Conservation (phyloP, 2,329 filamentous ascomycete species). For the Epichloe bromicola region DNA sequence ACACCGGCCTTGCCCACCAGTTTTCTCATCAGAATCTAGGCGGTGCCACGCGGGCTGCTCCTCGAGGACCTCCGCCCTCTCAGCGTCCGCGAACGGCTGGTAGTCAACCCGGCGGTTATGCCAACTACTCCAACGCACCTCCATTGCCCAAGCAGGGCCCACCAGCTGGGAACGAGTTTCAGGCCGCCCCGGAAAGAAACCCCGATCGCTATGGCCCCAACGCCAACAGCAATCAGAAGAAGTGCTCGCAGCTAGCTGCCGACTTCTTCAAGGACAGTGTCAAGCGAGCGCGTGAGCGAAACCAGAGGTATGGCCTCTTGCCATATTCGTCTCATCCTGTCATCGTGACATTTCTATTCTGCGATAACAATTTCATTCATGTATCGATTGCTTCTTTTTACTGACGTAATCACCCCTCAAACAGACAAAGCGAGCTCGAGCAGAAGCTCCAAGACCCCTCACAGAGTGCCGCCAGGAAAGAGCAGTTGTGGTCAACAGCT, state of each 20-base stretch:
- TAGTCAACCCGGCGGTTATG: constrained; percentile 50
- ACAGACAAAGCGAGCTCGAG: constrained; percentile 83
- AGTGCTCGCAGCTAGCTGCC: constrained; percentile 56
- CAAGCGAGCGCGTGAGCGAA: constrained; percentile 85
- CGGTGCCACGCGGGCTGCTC: constrained; percentile 52
- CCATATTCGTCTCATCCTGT: background rate
- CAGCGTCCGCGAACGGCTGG: constrained; percentile 79
- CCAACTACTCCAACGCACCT: constrained; percentile 46
- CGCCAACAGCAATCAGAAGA: constrained; percentile 58
- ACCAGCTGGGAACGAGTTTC: constrained; percentile 58
- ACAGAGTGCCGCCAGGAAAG: constrained; percentile 62
- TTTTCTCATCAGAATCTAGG: constrained; percentile 94
- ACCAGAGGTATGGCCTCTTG: constrained; percentile 57
- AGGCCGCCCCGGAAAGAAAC: constrained; percentile 71
- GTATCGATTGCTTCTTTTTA: background rate
- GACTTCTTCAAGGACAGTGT: constrained; percentile 99
- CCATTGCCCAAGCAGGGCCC: constrained; percentile 48
- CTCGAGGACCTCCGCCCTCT: constrained; percentile 53
- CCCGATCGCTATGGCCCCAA: constrained; percentile 47
- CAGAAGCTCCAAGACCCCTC: constrained; percentile 67
- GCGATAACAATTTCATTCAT: too few relatives aligned
- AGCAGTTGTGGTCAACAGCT: constrained; percentile 72
- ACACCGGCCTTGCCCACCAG: constrained; percentile 85
- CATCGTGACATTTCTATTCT: background rate
- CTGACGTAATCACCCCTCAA: constrained; percentile 1